Evolutionary conservation across 2,329 filamentous ascomycete genomes (phyloP).

Genomic region (Penicillium sp.): DNA sequence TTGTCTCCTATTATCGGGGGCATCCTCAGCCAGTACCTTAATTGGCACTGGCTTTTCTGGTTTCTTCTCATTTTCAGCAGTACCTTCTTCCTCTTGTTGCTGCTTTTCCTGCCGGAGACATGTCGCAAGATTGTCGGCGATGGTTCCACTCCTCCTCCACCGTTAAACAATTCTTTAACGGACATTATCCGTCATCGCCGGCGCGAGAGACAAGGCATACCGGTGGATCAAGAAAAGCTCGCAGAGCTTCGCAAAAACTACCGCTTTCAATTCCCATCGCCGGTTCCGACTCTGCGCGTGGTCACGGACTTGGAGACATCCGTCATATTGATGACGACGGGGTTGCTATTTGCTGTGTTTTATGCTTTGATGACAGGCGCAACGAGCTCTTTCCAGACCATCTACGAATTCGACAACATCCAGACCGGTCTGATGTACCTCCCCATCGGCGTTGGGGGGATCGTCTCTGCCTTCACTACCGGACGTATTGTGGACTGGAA

Average conservation of each 20-base stretch:
- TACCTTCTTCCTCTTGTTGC: conserved; percentile 30
- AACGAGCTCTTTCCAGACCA: conserved; percentile 28
- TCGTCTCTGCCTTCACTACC: conserved; percentile 35
- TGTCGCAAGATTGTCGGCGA: conserved; percentile 33
- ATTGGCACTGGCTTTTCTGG: conserved; percentile 42
- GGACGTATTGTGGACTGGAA: conserved; percentile 42
- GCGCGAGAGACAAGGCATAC: conserved; percentile 17
- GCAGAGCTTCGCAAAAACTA: conserved; percentile 16
- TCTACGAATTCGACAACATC: conserved; percentile 39
- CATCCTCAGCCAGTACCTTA: conserved; percentile 30
- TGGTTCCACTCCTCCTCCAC: conserved; percentile 23
- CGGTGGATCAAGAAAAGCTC: conserved; percentile 10
- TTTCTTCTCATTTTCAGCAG: conserved; percentile 47
- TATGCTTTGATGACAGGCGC: conserved; percentile 45
- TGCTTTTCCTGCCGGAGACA: conserved; percentile 35
- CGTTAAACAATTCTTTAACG: conserved; percentile 21
- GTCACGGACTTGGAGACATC: conserved; percentile 34
- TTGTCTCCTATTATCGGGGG: conserved; percentile 34
- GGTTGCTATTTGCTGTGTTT: conserved; percentile 46
- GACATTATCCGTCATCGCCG: conserved; percentile 20
- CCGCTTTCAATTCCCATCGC: conserved; percentile 32
- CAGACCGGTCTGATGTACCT: conserved; percentile 41
- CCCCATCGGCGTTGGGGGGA: conserved; percentile 37
- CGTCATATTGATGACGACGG: conserved; percentile 35
- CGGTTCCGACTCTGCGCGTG: conserved; percentile 34